Base-by-base conservation (phyloP, 768 basidiomycete genomes). In the Panaeolus papilionaceus region DNA sequence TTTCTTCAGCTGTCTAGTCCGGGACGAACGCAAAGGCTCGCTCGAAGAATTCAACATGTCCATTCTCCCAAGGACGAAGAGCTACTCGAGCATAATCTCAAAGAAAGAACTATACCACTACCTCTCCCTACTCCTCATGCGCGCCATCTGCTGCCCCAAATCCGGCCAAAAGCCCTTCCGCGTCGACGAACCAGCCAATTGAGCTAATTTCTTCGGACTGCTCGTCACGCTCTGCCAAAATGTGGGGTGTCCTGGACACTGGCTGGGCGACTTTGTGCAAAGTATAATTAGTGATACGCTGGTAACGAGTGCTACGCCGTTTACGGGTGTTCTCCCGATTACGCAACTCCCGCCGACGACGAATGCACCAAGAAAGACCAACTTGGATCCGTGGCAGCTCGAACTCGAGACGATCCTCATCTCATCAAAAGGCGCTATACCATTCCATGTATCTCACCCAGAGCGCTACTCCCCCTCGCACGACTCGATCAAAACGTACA, bases 211-310 rank as follows among this genome's bases (percentile, higher is more conserved):
- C 20, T 68, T 71, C 66, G 58, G 66, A 63, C 67, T 64, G 12
- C 64, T 73, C 23, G 63, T 68, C 54, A 47, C 64, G 7, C 67
- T 70, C 11, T 63, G 66, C 23, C 61, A 63, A 28, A 42, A 38
- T 8, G 67, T 71, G 33, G 68, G 67, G 5, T 70, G 68, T 64
- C 72, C 72, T 20, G 42, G 68, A 7, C 70, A 71, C 23, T 73
- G 72, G 72, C 44, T 70, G 9, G 65, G 67, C 2, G 72, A 73
- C n/a, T 71, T 70, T 49, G 40, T 69, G 23, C 68, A 69, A 26
- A 47, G 37, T 20, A 38, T 69, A 1, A 37, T 71, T 12, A 16
- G 68, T 40, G 44, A 71, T 68, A 45, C 62, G 67, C 67, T 71
- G 45, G 47, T 70, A 38, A 67, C 68, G 1, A 66, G 66, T 38